Evolutionary conservation across 495 filamentous ascomycete genomes (phyloP), one percentile per base, ranked within the genome.

Genomic region (Penicillium waksmanii): DNA sequence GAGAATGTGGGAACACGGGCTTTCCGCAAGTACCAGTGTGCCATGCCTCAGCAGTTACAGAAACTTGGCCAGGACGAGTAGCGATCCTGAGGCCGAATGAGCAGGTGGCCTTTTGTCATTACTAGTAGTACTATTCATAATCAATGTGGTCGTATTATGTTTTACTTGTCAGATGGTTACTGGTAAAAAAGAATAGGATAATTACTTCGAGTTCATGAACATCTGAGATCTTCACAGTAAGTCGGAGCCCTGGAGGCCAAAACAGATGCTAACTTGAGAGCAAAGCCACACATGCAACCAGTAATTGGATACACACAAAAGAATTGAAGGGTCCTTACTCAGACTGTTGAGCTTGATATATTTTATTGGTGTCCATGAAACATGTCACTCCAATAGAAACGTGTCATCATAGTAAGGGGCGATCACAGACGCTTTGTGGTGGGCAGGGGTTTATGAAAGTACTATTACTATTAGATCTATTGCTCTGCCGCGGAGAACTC

Each of bases 261-360:
- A 23, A 23, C 23, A 23, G 23, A 23, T 23, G 23, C 23, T 23
- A 23, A 0, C 1, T 23, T 23, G n/a, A n/a, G n/a, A n/a, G n/a
- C n/a, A n/a, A n/a, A n/a, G n/a, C n/a, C n/a, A n/a, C n/a, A n/a
- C n/a, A n/a, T n/a, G n/a, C n/a, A n/a, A n/a, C n/a, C n/a, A n/a
- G n/a, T n/a, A n/a, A n/a, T n/a, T n/a, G n/a, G n/a, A n/a, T n/a
- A n/a, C n/a, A n/a, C n/a, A n/a, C 23, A 23, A 23, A 23, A 23
- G 0, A 23, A 23, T 8, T 31, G 27, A 31, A 31, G 8, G 12
- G 56, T 25, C 49, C 64, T 55, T 57, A 73, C 73, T 69, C 65
- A 71, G 71, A 73, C 67, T 72, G 68, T 73, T 71, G 73, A 73
- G 68, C 71, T 74, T 73, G 68, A 69, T 46, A 65, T 62, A 59